These are phyloP conservation scores for Russula sp. DNA, from an alignment of 768 basidiomycete species.

Conservation along the genomic window DNA sequence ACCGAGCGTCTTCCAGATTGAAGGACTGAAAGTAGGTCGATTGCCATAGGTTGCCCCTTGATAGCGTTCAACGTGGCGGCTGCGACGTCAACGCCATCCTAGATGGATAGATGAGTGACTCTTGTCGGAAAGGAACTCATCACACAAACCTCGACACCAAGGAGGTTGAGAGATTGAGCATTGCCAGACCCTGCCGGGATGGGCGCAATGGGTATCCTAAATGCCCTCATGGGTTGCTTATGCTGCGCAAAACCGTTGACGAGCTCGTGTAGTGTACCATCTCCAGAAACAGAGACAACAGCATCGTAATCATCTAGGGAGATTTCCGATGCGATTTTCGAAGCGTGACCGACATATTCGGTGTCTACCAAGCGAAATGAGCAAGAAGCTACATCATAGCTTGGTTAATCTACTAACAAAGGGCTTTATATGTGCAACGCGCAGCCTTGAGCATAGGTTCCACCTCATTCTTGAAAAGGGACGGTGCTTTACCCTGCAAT, in stretches of 20 bases:
- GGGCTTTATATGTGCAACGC: conserved; percentile 57
- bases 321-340: conserved; percentile 57
- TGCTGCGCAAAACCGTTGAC: conserved; percentile 79
- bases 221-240: conserved; percentile 54
- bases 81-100: conserved; percentile 70
- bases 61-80: conserved; percentile 73
- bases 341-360: conserved; percentile 59
- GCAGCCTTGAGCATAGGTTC: conserved; percentile 73
- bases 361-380: conserved; percentile 50
- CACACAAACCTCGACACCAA: conserved; percentile 57
- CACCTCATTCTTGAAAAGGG: conserved; percentile 54
- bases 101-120: conserved; percentile 1
- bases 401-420: conserved; percentile 46
- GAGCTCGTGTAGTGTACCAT: conserved; percentile 80
- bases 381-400: neutral
- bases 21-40: conserved; percentile 74
- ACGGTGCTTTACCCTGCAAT: conserved; percentile 56
- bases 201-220: conserved; percentile 67
- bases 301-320: conserved; percentile 60
- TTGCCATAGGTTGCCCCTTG: conserved; percentile 75
- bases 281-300: conserved; percentile 73
- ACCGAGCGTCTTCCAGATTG: conserved; percentile 61
- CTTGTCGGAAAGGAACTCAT: neutral
- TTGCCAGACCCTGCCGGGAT: conserved; percentile 86
- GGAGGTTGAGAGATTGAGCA: conserved; percentile 66